Base-by-base conservation (phyloP, 106 monocot species). In the Apostasia ramifera region DNA sequence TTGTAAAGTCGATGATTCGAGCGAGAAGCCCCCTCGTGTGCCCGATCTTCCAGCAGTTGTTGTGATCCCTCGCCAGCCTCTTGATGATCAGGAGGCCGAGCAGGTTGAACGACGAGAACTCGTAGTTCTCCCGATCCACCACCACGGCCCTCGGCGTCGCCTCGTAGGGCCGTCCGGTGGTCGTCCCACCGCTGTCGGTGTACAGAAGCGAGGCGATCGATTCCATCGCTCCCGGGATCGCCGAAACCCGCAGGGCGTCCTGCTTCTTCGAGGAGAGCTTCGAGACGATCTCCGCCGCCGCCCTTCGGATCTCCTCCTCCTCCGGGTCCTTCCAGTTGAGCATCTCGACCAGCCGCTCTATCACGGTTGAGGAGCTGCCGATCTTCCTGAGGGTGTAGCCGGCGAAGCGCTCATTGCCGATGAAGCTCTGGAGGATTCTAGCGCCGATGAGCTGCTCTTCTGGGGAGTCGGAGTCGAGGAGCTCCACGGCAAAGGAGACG, bases 401-500 rank as follows among this genome's bases (percentile, higher is more conserved):
- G 61, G 71, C 11, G n/a, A 61, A 42, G 11, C n/a, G 11, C 4
- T 48, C 13, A 12, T 61, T 62, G 3, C n/a, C 14, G 2, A 47
- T 3, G 52, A 72, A 72, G 11, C 49, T 48, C 5, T 48, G 40
- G 43, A 72, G 52, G 61, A 72, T 61, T 10, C 45, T 12, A 40
- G 70, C 69, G 38, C 76, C 76, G 2, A 62, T 70, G 55, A 76
- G 70, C 63, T 76, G 69, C 76, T 76, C 76, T 1, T 76, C 61
- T 1, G 15, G 42, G 7, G 69, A 76, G 12, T 64, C 26, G 4
- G 76, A 76, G 1, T 55, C 61, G 43, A 76, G 44, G 7, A 70
- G 70, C 54, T 76, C 76, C 37, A 1, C 9, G 2, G 52, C 61
- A 42, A 63, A 76, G 5, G 69, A 62, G 38, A 70, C 43, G 39